Evolutionary conservation across 1,139 yeast genomes (phyloP).

Genomic region (Protomyces pachydermus): DNA sequence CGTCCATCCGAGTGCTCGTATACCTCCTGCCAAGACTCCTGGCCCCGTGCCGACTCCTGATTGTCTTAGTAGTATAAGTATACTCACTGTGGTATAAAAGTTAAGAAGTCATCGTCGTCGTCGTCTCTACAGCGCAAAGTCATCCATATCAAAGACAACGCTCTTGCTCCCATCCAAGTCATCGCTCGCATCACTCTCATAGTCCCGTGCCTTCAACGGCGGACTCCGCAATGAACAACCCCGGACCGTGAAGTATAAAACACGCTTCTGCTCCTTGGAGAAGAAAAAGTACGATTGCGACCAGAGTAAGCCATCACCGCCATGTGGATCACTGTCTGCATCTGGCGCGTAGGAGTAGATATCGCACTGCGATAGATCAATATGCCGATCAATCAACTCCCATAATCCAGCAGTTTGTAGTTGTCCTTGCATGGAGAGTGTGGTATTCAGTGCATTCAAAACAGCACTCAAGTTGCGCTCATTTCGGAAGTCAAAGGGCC

Average conservation of each 20-base stretch:
- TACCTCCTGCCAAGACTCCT: too few species aligned
- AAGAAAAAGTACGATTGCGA: conserved; percentile 87
- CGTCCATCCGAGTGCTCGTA: too few species aligned
- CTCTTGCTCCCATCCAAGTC: conserved; percentile 15
- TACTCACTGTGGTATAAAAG: too few species aligned
- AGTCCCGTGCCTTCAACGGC: conserved; percentile 12
- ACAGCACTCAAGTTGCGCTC: conserved; percentile 51
- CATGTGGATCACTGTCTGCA: conserved; percentile 25
- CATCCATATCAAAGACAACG: conserved; percentile 19
- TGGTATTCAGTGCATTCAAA: conserved; percentile 69
- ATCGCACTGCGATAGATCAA: conserved; percentile 53
- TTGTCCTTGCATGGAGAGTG: conserved; percentile 59
- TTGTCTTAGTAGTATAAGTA: too few species aligned
- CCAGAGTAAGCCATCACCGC: conserved; percentile 69
- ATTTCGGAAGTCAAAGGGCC: conserved; percentile 75
- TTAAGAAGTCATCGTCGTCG: too few species aligned
- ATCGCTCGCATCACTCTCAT: conserved; percentile 16
- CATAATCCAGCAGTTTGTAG: conserved; percentile 61
- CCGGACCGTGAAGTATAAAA: conserved; percentile 67
- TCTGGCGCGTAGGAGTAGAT: conserved; percentile 28
- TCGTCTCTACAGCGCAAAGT: neutral
- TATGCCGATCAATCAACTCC: conserved; percentile 81
- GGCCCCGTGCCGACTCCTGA: too few species aligned
- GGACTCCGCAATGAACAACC: conserved; percentile 36
- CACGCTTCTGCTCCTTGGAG: conserved; percentile 85